Base-by-base conservation (phyloP, 2,329 filamentous ascomycete species). In the Diplodia scrobiculata region DNA sequence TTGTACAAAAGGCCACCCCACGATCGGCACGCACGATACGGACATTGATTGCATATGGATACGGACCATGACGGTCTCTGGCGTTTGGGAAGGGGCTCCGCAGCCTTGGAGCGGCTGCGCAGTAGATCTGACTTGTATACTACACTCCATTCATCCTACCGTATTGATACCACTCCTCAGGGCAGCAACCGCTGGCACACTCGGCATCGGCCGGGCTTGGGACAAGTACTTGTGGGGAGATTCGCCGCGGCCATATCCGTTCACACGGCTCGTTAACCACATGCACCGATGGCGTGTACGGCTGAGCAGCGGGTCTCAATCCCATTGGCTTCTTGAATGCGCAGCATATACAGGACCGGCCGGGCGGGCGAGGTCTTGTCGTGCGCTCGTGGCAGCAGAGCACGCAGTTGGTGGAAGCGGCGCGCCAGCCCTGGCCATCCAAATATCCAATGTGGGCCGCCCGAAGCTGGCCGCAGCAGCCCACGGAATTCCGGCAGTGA, bases 1-100 rank as follows among this genome's bases (percentile, higher is more conserved):
- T 58, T 73, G 72, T 74, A 73, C 69, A 71, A 72, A 69, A 70
- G 60, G 60, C 72, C 69, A 71, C 69, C 70, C 50, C 67, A 71
- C 29, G 32, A 50, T 2, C 11, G 27, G 53, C 45, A 50, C 34
- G 60, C 19, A 51, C 19, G 27, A 25, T 52, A 25, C 11, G 19
- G 68, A 36, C 34, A 67, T 66, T 67, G 48, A 32, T 68, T 67
- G 68, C 38, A 45, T 21, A 32, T 50, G 41, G 27, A 36, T n/a
- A 62, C 13, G 55, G 38, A 2, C 29, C 27, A 45, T 11, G 19
- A 41, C 17, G 38, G 34, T 36, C 25, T 59, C n/a, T 5, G 38
- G 55, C 55, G 55, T 47, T 27, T 47, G 38, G 55, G 36, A 45
- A 3, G 25, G n/a, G 11, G 5, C n/a, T 25, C 11, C 34, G 58